Percentiles rank a stretch among this genome's conserved stretches.
These are phyloP conservation scores for Sugiyamaella neomexicana DNA, from an alignment of 1,139 yeast species.

Conservation along the genomic window DNA sequence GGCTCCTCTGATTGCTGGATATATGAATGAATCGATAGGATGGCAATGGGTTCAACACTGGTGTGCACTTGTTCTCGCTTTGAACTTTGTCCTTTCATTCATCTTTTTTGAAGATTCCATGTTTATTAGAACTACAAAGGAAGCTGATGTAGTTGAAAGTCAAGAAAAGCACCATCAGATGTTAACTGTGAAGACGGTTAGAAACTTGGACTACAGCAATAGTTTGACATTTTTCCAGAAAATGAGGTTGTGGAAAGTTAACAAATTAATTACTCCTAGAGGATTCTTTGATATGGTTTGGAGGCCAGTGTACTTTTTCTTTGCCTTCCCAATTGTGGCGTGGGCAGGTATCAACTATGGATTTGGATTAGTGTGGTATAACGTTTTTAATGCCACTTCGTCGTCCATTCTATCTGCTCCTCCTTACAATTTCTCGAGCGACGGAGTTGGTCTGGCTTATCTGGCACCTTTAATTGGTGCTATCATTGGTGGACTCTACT, in stretches of 20 bases:
- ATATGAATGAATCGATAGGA: constrained; percentile 55
- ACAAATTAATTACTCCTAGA: constrained; percentile 22
- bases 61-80: constrained; percentile 69
- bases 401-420: constrained; percentile 51
- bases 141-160: constrained; percentile 23
- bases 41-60: constrained; percentile 85
- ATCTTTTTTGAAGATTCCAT: constrained; percentile 71
- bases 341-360: constrained; percentile 68
- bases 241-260: constrained; percentile 40
- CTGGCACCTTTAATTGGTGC: constrained; percentile 77
- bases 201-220: constrained; percentile 16
- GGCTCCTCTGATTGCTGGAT: constrained; percentile 76
- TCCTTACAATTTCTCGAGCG: constrained; percentile 67
- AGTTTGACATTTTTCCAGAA: constrained; percentile 35
- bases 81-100: constrained; percentile 53
- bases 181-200: constrained; percentile 18
- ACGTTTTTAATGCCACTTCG: constrained; percentile 57
- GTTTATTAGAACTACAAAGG: constrained; percentile 52
- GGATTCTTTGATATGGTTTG: constrained; percentile 29
- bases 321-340: constrained; percentile 55
- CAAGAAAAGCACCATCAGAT: constrained; percentile 16
- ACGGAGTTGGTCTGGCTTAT: constrained; percentile 78
- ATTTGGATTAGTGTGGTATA: constrained; percentile 58
- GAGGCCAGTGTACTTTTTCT: constrained; percentile 32
- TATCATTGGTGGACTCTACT: constrained; percentile 63